Evolutionary conservation across 208 protist species (phyloP), one percentile per base, ranked within the genome.

Genomic region (Acanthamoeba divionensis): DNA sequence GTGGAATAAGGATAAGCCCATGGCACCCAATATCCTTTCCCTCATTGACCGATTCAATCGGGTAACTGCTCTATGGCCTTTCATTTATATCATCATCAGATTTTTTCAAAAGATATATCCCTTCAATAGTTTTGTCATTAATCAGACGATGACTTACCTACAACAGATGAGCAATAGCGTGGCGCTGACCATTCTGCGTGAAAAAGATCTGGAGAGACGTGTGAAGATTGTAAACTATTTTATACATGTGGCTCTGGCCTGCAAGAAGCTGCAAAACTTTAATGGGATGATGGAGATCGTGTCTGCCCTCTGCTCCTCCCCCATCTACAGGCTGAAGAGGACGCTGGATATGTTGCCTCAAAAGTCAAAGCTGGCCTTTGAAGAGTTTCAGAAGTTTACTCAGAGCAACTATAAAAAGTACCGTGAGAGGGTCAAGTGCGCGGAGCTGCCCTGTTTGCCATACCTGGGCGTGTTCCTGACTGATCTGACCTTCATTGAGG

Each of bases 391-490:
- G 9, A 47, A 41, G 15, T 88, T 69, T 31, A 65, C 36, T 3
- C n/a, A 71, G 24, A 47, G 7, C 52, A 88, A 88, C 80, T 88
- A 88, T 62, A 69, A 69, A 47, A 62, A 26, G 29, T 88, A 71
- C 57, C 52, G 80, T 3, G 80, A 88, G n/a, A 47, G 38, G 24
- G 38, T 88, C 80, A 65, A 88, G 18, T 54, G 60, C 31, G 57
- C 41, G 1, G 80, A 88, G 57, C 80, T 44, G 2, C 80, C 80
- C 12, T 88, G 88, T 67, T 83, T 94, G n/a, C 93, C 93, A 41
- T 90, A 90, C 63, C 41, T 90, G 24, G 83, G 83, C 85, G 57
- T 90, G 10, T 90, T 79, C 33, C 15, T 71, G 26, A 90, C 41
- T 52, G 83, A 90, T 47, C 83, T 90, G 12, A 90, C 83, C 6